A percentile compares a stretch with the other conserved stretches of the same genome.
Evolutionary conservation across 2,329 filamentous ascomycete species (phyloP).

Genomic region (Penicillium thymicola): DNA sequence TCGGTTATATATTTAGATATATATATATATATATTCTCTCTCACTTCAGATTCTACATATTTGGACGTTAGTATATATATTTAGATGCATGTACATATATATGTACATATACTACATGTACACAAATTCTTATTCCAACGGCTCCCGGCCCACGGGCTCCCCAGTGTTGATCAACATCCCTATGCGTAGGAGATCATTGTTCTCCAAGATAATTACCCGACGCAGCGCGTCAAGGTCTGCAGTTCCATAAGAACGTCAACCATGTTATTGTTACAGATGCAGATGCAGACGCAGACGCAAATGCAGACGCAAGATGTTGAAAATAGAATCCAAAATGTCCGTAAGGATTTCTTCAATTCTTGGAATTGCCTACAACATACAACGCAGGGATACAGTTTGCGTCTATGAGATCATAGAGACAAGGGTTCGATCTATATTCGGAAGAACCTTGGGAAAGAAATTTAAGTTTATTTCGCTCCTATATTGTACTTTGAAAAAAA

Average conservation of each 20-base stretch:
- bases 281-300: neutral
- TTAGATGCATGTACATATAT: neutral
- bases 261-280: slow-evolving; percentile 9
- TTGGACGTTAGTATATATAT: neutral
- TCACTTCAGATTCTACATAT: no score
- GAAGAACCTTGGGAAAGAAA: neutral
- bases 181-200: slow-evolving; percentile 4
- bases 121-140: neutral
- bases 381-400: no score
- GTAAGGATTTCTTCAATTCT: neutral
- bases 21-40: neutral
- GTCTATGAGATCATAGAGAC: neutral
- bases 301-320: neutral
- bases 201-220: slow-evolving; percentile 6
- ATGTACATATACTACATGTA: neutral
- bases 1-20: neutral
- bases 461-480: neutral
- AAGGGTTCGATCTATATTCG: neutral
- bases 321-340: neutral
- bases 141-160: neutral
- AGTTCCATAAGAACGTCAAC: slow-evolving; percentile 6
- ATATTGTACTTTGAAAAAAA: neutral
- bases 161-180: slow-evolving; percentile 13
- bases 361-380: no score
- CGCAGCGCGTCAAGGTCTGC: neutral